A percentile compares a stretch with the other conserved stretches of the same genome.
Conservation (phyloP, 306 rosid species). For the Corylus heterophylla region DNA sequence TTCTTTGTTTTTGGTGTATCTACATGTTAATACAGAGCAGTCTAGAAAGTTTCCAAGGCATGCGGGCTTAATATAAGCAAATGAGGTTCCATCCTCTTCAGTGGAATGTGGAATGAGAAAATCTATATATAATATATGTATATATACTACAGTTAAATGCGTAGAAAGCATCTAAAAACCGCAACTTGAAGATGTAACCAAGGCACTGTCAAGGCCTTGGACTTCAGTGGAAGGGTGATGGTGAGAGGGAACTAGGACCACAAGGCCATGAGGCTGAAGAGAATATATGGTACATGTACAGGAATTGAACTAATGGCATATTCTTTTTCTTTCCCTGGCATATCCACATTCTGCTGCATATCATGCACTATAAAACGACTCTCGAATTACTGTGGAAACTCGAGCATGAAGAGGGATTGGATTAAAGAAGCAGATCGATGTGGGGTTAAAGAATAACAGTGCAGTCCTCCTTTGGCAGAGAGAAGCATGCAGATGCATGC, state of each 20-base stretch:
- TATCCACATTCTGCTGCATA: conserved; percentile 48
- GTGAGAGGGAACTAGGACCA: conserved; percentile 31
- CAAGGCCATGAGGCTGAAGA: conserved; percentile 6
- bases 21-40: too few relatives aligned
- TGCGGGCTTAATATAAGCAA: too few relatives aligned
- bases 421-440: neutral
- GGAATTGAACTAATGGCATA: conserved; percentile 46
- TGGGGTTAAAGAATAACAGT: conserved; percentile 37
- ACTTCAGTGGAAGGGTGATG: neutral
- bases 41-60: too few relatives aligned
- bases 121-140: too few relatives aligned
- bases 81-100: too few relatives aligned
- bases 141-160: too few relatives aligned
- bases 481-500: conserved; percentile 10
- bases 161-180: too few relatives aligned
- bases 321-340: conserved; percentile 35
- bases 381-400: neutral
- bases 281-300: conserved; percentile 14
- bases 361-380: conserved; percentile 9
- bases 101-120: too few relatives aligned
- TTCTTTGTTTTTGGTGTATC: too few relatives aligned
- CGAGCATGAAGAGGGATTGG: neutral
- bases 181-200: too few relatives aligned
- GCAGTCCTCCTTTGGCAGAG: conserved; percentile 94
- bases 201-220: neutral